A percentile compares a stretch with the other conserved stretches of the same genome.
phyloP scores from a whole-genome alignment of 164 flowering plant species.

The Warburgia ugandensis region DNA sequence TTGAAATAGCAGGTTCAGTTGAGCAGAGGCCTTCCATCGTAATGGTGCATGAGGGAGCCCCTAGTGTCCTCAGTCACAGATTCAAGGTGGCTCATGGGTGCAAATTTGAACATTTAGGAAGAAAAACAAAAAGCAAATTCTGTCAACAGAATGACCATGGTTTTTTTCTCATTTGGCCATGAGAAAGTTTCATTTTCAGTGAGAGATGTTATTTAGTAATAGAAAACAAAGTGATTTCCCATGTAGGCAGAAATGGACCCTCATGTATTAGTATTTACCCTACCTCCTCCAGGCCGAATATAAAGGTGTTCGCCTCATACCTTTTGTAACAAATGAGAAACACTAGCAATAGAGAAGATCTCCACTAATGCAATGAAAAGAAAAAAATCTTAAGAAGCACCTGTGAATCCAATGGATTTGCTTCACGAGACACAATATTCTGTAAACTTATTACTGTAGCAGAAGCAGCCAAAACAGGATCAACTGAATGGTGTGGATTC shows the following conservation, averaged over 20 bases:
- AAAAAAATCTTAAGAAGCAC: constrained; percentile 18
- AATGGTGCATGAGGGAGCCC: not conserved
- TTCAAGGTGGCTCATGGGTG: not conserved
- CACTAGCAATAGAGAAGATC: not conserved
- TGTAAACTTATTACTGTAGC: constrained; percentile 80
- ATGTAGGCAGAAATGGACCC: not conserved
- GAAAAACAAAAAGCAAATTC: not conserved
- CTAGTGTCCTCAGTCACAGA: not conserved
- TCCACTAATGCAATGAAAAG: not conserved
- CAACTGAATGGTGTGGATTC: constrained; percentile 31
- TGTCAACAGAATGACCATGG: not conserved
- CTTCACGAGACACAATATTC: constrained; percentile 79
- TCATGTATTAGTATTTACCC: not conserved
- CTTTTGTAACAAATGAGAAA: not conserved
- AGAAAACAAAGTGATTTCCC: not conserved
- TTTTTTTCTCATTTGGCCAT: not conserved
- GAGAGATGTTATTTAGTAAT: not conserved
- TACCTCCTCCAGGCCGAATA: too few species aligned
- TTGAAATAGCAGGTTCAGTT: not conserved
- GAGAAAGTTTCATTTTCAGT: not conserved
- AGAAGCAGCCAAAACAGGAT: constrained; percentile 67
- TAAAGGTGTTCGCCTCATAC: not conserved
- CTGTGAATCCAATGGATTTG: constrained; percentile 81
- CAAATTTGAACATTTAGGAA: not conserved
- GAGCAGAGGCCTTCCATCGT: not conserved